A percentile compares a stretch with the other conserved stretches of the same genome.
phyloP scores from a whole-genome alignment of 306 rosid genomes.

The Quercus ilex region DNA sequence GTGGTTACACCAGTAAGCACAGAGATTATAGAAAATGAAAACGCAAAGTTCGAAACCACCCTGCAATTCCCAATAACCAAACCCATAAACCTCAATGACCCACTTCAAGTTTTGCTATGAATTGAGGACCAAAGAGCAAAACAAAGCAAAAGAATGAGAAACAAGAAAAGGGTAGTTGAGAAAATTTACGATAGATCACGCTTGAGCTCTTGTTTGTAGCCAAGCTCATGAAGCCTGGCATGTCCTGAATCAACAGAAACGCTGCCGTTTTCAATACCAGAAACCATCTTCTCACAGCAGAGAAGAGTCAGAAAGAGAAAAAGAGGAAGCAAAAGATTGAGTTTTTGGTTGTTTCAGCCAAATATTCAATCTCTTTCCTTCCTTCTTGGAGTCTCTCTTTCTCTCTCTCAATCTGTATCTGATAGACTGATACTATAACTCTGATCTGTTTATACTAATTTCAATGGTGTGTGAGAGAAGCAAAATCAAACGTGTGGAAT shows the following conservation, averaged over 20 bases:
- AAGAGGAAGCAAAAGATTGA: background rate
- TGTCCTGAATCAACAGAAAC: slow-evolving; percentile 70
- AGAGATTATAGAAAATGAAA: slow-evolving; percentile 90
- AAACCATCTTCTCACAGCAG: slow-evolving; percentile 15
- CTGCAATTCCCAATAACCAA: slow-evolving; percentile 39
- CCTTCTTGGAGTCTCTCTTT: background rate
- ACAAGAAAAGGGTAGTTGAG: background rate
- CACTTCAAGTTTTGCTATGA: background rate
- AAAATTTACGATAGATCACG: slow-evolving; percentile 86
- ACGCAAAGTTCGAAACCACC: slow-evolving; percentile 81
- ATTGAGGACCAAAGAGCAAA: background rate
- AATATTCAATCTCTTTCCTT: background rate
- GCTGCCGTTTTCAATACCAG: slow-evolving; percentile 18
- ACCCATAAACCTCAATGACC: background rate
- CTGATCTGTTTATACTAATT: too few relatives aligned
- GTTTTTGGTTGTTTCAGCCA: background rate
- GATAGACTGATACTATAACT: background rate
- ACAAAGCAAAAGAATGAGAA: background rate
- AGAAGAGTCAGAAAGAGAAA: background rate
- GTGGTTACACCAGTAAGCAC: slow-evolving; percentile 90
- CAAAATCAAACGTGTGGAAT: background rate
- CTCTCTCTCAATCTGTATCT: background rate
- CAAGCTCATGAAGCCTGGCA: slow-evolving; percentile 83
- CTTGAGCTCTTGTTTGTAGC: slow-evolving; percentile 97
- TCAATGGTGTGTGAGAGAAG: too few relatives aligned